phyloP scores from a whole-genome alignment of 2,329 filamentous ascomycete genomes.

The Scopulariopsis brevicaulis region DNA sequence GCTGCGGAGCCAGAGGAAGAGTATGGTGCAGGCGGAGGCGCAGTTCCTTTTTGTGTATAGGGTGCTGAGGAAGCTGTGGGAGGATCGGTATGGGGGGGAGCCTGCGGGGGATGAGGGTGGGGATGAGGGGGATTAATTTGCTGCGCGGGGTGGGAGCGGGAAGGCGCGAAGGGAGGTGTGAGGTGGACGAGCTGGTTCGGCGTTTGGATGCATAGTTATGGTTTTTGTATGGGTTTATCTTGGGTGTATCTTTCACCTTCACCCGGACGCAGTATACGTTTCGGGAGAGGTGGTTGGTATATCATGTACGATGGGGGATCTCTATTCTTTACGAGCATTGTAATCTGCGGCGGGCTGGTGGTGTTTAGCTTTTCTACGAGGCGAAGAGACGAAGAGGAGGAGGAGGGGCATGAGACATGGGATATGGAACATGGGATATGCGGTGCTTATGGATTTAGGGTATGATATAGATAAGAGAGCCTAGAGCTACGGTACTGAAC shows the following conservation, averaged over 20 bases:
- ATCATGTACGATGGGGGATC: background rate
- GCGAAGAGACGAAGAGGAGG: background rate
- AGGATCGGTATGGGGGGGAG: conserved; percentile 44
- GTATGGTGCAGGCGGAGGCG: conserved; percentile 85
- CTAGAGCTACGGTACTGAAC: background rate
- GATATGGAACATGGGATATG: background rate
- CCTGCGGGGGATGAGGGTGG: conserved; percentile 16
- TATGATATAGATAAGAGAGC: background rate
- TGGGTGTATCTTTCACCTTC: background rate
- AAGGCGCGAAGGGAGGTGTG: conserved; percentile 6
- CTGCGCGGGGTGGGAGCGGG: no score
- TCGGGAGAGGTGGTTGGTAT: background rate
- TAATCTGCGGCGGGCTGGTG: background rate
- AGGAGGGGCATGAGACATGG: background rate
- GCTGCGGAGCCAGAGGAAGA: conserved; percentile 77
- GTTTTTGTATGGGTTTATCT: background rate
- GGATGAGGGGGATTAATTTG: no score
- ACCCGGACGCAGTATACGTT: background rate
- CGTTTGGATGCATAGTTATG: background rate
- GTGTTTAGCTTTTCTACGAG: background rate
- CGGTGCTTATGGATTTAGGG: background rate
- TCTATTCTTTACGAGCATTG: background rate
- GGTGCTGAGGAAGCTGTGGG: conserved; percentile 65
- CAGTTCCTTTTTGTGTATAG: conserved; percentile 88
- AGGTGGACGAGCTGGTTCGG: conserved; percentile 5